phyloP scores from a whole-genome alignment of 2,329 filamentous ascomycete species.

The Aureobasidium melanogenum region DNA sequence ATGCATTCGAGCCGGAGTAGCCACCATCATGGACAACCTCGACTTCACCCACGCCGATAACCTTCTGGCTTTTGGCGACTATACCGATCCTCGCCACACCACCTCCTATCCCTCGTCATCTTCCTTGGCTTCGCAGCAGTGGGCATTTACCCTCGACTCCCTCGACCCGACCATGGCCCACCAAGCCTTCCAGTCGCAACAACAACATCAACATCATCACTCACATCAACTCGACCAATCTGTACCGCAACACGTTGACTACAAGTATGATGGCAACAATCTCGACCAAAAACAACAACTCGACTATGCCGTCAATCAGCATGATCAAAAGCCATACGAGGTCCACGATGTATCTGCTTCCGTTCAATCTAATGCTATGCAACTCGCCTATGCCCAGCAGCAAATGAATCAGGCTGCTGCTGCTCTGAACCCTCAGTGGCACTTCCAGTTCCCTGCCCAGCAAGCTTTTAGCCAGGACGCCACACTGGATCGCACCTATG shows the following conservation, averaged over 20 bases:
- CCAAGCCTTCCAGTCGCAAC: conserved; percentile 17
- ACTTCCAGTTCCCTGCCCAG: conserved; percentile 29
- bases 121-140: conserved; percentile 1
- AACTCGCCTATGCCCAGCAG: conserved; percentile 24
- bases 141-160: conserved; percentile 16
- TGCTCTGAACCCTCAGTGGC: conserved; percentile 32
- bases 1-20: neutral
- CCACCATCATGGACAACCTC: conserved; percentile 32
- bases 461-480: conserved; percentile 25
- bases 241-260: conserved; percentile 5
- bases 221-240: conserved; percentile 6
- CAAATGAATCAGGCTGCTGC: conserved; percentile 16
- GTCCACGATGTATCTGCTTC: conserved; percentile 19
- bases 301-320: neutral
- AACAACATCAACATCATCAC: conserved; percentile 11
- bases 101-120: conserved; percentile 18
- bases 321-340: conserved; percentile 11
- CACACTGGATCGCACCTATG: conserved; percentile 30
- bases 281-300: conserved; percentile 22
- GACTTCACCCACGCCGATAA: conserved; percentile 31
- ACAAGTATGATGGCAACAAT: conserved; percentile 13
- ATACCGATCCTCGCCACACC: conserved; percentile 24
- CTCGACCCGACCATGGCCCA: conserved; percentile 21
- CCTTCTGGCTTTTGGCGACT: conserved; percentile 32
- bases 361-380: conserved; percentile 23